Conservation (phyloP, 1,139 yeast genomes). For the Candida glucosophila region DNA sequence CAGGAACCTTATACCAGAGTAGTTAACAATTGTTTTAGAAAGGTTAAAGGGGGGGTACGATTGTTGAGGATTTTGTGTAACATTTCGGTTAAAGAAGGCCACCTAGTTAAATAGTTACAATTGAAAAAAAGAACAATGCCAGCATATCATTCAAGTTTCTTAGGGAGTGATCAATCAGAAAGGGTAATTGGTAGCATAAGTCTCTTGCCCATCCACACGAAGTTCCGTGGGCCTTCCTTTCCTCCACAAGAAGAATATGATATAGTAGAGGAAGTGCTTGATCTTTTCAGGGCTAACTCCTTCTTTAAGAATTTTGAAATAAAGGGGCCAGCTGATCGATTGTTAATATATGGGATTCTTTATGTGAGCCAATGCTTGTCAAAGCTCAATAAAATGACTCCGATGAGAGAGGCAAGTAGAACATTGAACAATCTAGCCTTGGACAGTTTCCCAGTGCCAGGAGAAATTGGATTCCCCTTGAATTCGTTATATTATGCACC, state of each 20-base stretch:
- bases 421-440: constrained; percentile 74
- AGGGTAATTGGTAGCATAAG: constrained; percentile 59
- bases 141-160: constrained; percentile 89
- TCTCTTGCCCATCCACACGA: constrained; percentile 74
- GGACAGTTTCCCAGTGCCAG: constrained; percentile 87
- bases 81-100: too few relatives aligned
- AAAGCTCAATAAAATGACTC: constrained; percentile 39
- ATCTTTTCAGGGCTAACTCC: constrained; percentile 89
- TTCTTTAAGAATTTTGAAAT: constrained; percentile 95
- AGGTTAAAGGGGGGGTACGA: too few relatives aligned
- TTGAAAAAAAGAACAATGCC: constrained; percentile 40
- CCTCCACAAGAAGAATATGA: constrained; percentile 81
- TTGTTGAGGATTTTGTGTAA: too few relatives aligned
- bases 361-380: constrained; percentile 80
- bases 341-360: constrained; percentile 92
- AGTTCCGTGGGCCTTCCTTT: constrained; percentile 85
- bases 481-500: constrained; percentile 79
- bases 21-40: too few relatives aligned
- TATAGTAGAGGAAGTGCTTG: constrained; percentile 83
- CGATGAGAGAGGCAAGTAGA: constrained; percentile 61
- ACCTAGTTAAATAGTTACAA: too few relatives aligned
- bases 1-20: too few relatives aligned
- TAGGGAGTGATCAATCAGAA: constrained; percentile 41
- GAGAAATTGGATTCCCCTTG: constrained; percentile 90
- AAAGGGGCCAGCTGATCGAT: constrained; percentile 89